These are phyloP conservation scores for Paecilomyces niveus DNA, from an alignment of 2,329 filamentous ascomycete genomes.

Conservation along the genomic window DNA sequence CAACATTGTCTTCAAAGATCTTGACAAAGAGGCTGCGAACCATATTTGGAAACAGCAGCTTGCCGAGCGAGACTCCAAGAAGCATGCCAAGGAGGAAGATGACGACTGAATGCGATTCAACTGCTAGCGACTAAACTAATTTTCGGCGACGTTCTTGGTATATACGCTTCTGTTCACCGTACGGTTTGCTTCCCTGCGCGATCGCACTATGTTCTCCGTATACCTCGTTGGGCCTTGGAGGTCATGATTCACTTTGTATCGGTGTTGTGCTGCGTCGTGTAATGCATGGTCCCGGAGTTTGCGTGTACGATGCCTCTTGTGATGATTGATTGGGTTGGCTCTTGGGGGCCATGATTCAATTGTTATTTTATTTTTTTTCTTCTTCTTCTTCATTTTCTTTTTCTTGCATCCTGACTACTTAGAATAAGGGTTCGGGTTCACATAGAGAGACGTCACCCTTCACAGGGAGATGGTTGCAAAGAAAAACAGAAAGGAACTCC, in stretches of 20 bases:
- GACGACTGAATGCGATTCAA: conserved; percentile 4
- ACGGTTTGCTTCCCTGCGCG: background rate
- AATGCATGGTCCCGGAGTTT: background rate
- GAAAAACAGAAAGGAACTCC: background rate
- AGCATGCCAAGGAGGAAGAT: conserved; percentile 11
- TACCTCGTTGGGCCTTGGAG: background rate
- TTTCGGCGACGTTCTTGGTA: background rate
- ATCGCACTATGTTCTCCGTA: background rate
- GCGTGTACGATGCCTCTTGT: background rate
- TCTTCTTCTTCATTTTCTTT: background rate
- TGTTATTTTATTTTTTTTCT: background rate
- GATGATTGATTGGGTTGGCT: background rate
- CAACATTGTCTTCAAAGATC: conserved; percentile 74
- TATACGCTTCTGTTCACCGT: background rate
- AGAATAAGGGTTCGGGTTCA: background rate
- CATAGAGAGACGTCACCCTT: background rate
- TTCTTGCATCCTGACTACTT: background rate
- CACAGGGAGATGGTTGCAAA: background rate
- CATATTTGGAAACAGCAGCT: conserved; percentile 62
- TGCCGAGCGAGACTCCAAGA: conserved; percentile 49
- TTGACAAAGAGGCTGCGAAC: conserved; percentile 69
- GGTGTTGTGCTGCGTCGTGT: background rate
- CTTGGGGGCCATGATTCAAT: background rate
- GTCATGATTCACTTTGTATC: background rate
- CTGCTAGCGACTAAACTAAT: background rate